phyloP scores from a whole-genome alignment of 179 eudicot species.

The Camellia oleifera region DNA sequence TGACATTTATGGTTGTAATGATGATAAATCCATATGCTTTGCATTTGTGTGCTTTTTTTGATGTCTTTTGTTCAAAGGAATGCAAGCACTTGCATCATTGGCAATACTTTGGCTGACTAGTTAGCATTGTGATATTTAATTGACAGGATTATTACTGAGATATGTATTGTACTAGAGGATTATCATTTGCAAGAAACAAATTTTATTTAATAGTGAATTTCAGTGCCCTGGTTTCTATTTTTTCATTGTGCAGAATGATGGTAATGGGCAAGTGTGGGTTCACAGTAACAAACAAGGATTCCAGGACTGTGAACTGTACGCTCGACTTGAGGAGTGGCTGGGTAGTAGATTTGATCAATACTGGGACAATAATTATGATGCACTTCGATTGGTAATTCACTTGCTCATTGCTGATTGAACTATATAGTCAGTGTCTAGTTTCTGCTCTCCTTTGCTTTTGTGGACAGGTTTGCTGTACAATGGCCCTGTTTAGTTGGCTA shows the following conservation, averaged over 20 bases:
- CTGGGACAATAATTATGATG: slow-evolving; percentile 54
- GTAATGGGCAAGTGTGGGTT: slow-evolving; percentile 60
- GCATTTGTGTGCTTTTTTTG: not conserved
- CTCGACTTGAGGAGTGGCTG: slow-evolving; percentile 67
- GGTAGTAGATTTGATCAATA: slow-evolving; percentile 50
- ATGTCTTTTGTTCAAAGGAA: not conserved
- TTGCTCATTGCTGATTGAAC: slow-evolving; percentile 1
- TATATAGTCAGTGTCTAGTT: not conserved
- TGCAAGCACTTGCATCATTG: not conserved
- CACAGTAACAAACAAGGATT: slow-evolving; percentile 78
- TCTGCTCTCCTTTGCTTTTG: not conserved
- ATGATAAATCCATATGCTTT: not conserved
- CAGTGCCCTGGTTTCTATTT: not conserved
- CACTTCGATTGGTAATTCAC: slow-evolving; percentile 44
- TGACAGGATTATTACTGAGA: no score
- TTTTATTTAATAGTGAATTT: not conserved
- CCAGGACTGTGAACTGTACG: slow-evolving; percentile 72
- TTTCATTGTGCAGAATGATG: slow-evolving; percentile 46
- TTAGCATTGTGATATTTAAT: no score
- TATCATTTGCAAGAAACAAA: not conserved
- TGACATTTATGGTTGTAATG: not conserved
- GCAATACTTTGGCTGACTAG: not conserved
- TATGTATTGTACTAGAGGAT: not conserved
- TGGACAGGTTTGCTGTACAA: not conserved
- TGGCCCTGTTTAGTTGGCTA: not conserved